Conservation (phyloP, 768 basidiomycete species). For the Tricholoma flavovirens region DNA sequence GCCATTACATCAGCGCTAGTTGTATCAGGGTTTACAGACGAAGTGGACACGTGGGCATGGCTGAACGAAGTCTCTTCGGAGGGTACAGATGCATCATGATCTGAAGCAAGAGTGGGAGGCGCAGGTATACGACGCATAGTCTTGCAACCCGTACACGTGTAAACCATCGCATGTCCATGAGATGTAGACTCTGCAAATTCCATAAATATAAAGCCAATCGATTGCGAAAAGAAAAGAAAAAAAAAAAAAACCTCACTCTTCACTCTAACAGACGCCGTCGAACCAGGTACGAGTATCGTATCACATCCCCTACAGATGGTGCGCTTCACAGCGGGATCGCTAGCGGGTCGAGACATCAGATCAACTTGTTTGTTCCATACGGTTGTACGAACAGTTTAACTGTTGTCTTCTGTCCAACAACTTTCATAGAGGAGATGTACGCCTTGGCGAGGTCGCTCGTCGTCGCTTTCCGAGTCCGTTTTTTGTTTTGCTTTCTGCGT, state of each 20-base stretch:
- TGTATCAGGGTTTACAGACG: neutral
- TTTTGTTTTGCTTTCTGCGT: slow-evolving; percentile 13
- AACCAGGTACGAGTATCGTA: slow-evolving; percentile 59
- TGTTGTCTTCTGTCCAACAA: slow-evolving; percentile 69
- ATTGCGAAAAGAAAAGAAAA: neutral
- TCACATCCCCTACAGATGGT: slow-evolving; percentile 70
- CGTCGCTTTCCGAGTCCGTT: slow-evolving; percentile 25
- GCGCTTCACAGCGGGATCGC: slow-evolving; percentile 82
- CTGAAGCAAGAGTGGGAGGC: slow-evolving; percentile 35
- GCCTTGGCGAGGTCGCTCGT: slow-evolving; percentile 53
- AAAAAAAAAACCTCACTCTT: too few species aligned
- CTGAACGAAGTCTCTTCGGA: too few species aligned
- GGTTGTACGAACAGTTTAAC: slow-evolving; percentile 58
- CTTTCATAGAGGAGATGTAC: slow-evolving; percentile 62
- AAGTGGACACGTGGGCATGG: too few species aligned
- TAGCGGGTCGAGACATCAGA: slow-evolving; percentile 20
- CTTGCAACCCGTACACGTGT: slow-evolving; percentile 57
- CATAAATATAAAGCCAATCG: neutral
- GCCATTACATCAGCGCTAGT: neutral
- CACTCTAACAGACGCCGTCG: slow-evolving; percentile 57
- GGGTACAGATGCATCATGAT: too few species aligned
- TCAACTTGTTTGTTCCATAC: neutral
- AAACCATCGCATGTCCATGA: slow-evolving; percentile 52
- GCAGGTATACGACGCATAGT: slow-evolving; percentile 62
- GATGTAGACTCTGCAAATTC: slow-evolving; percentile 24